Evolutionary conservation across 306 rosid genomes (phyloP).

Genomic region (Pachyrhizus erosus): DNA sequence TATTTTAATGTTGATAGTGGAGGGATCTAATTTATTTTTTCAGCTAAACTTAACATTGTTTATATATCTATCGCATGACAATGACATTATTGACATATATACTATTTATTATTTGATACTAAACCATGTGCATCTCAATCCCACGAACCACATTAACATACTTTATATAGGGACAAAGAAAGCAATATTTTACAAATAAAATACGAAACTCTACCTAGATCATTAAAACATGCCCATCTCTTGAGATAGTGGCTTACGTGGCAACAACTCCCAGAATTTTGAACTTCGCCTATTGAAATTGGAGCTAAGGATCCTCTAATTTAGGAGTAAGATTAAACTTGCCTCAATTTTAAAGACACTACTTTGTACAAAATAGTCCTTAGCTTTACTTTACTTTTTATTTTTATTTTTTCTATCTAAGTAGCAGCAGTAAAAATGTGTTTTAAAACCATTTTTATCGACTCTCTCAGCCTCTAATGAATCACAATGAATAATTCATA

Average conservation of each 20-base stretch:
- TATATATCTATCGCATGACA: background rate
- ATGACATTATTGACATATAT: constrained; percentile 4
- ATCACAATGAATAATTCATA: background rate
- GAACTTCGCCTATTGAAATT: background rate
- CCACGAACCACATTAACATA: background rate
- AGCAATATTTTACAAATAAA: background rate
- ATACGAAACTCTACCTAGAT: background rate
- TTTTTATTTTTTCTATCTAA: background rate
- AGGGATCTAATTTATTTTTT: background rate
- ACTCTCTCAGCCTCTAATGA: background rate
- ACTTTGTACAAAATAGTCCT: no score
- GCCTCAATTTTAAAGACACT: no score
- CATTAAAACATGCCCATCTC: background rate
- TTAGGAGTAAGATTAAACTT: background rate
- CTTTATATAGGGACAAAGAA: background rate
- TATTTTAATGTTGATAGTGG: background rate
- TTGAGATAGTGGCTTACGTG: background rate
- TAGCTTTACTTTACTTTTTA: no score
- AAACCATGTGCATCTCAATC: constrained; percentile 26
- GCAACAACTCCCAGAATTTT: background rate
- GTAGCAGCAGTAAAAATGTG: background rate
- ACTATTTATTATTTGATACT: background rate
- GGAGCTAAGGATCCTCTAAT: background rate
- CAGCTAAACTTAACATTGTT: background rate
- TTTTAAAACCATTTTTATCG: background rate